phyloP scores from a whole-genome alignment of 1,284 basidiomycete genomes.

The Pterula multifida region DNA sequence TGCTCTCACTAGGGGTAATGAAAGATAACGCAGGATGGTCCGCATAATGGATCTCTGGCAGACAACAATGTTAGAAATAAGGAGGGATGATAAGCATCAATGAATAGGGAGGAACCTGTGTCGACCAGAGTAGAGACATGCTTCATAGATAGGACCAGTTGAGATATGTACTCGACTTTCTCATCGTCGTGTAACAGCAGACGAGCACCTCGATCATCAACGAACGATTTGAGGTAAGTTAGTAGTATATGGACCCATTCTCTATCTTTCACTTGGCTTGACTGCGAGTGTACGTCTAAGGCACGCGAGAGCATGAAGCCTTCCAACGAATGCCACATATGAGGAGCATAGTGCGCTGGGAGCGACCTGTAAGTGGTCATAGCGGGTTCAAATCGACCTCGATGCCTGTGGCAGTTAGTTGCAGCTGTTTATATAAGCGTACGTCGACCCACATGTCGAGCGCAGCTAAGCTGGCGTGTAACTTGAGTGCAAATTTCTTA shows the following conservation, averaged over 20 bases:
- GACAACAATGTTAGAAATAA: constrained; percentile 3
- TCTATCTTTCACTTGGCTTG: constrained; percentile 43
- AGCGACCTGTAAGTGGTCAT: constrained; percentile 63
- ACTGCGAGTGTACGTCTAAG: constrained; percentile 45
- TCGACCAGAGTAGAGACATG: constrained; percentile 38
- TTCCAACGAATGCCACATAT: constrained; percentile 69
- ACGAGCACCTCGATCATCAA: constrained; percentile 40
- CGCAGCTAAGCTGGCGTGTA: constrained; percentile 77
- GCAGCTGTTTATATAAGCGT: not conserved
- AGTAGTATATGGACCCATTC: constrained; percentile 69
- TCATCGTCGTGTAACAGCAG: constrained; percentile 40
- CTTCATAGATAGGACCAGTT: constrained; percentile 39
- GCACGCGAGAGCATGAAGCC: constrained; percentile 63
- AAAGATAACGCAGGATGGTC: constrained; percentile 60
- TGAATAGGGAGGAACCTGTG: constrained; percentile 30
- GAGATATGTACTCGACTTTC: constrained; percentile 36
- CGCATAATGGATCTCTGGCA: constrained; percentile 43
- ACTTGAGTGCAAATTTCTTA: constrained; percentile 71
- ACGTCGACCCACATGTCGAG: constrained; percentile 62
- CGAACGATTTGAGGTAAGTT: constrained; percentile 55
- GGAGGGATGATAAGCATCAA: constrained; percentile 1
- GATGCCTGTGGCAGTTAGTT: constrained; percentile 34
- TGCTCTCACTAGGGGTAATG: constrained; percentile 30
- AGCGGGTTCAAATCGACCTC: constrained; percentile 48
- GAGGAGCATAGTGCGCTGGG: constrained; percentile 73